These are phyloP conservation scores for Cephalotrichum gorgonifer DNA, from an alignment of 2,329 filamentous ascomycete genomes.

Conservation along the genomic window DNA sequence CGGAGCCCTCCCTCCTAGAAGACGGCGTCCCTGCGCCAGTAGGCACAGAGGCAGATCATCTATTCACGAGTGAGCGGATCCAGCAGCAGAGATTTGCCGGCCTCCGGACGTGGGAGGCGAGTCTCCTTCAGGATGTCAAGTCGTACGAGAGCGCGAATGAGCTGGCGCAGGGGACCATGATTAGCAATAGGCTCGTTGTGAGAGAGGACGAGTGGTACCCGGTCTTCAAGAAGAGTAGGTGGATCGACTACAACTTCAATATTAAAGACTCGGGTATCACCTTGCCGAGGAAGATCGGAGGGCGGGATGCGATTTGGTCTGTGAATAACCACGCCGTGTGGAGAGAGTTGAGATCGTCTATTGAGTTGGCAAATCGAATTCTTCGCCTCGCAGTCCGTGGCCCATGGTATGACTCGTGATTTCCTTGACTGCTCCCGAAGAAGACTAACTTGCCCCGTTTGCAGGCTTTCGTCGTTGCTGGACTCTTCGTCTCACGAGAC, in stretches of 20 bases:
- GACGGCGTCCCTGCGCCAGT: background rate
- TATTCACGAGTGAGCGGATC: slow-evolving; percentile 4
- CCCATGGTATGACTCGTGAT: slow-evolving; percentile 5
- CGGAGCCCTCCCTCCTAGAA: background rate
- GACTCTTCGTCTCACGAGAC: slow-evolving; percentile 2
- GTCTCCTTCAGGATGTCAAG: background rate
- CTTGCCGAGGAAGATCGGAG: background rate
- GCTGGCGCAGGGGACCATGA: background rate
- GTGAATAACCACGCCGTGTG: slow-evolving; percentile 7
- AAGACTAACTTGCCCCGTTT: background rate
- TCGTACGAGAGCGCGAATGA: background rate
- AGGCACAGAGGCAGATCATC: slow-evolving; percentile 2
- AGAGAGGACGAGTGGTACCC: slow-evolving; percentile 6
- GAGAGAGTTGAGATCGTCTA: slow-evolving; percentile 4
- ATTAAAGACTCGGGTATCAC: background rate
- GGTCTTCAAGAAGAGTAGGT: slow-evolving; percentile 7
- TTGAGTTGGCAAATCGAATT: slow-evolving; percentile 9
- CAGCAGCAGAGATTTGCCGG: slow-evolving; percentile 4
- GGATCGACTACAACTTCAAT: slow-evolving; percentile 5
- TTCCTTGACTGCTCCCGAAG: background rate
- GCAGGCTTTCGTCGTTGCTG: background rate
- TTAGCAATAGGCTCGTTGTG: background rate
- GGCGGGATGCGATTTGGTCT: background rate
- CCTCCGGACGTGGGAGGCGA: slow-evolving; percentile 8
- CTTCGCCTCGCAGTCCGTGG: background rate